These are phyloP conservation scores for Phoenix dactylifera DNA, from an alignment of 176 grass and related monocot species.

Conservation along the genomic window DNA sequence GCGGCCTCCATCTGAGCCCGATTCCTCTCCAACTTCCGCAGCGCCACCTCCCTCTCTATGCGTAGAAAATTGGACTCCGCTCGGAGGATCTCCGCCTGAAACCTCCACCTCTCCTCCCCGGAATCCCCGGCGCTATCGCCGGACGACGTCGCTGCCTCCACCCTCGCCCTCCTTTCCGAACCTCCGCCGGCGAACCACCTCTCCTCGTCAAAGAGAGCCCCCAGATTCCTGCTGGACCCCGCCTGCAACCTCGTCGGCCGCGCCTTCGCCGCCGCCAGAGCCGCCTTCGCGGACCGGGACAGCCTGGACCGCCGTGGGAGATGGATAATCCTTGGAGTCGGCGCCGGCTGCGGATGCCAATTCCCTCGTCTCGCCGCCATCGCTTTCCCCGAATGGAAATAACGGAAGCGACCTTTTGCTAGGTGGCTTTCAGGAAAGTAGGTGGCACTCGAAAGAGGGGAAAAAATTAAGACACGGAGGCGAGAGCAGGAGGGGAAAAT, in stretches of 20 bases:
- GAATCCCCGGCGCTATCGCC: conserved; percentile 8
- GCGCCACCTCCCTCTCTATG: conserved; percentile 75
- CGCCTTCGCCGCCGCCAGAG: neutral
- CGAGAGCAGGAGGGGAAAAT: conserved; percentile 1
- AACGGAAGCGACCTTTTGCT: neutral
- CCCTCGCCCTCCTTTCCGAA: conserved; percentile 29
- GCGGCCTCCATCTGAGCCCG: conserved; percentile 50
- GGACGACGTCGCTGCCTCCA: conserved; percentile 14
- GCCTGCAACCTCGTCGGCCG: neutral
- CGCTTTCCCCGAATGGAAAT: neutral
- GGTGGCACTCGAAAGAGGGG: neutral
- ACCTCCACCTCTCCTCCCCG: conserved; percentile 74
- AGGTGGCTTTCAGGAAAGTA: neutral
- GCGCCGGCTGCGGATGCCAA: conserved; percentile 31
- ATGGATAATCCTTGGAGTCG: conserved; percentile 41
- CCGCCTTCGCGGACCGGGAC: conserved; percentile 1
- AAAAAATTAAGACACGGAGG: conserved; percentile 10
- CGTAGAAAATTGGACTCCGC: conserved; percentile 90
- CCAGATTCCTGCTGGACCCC: conserved; percentile 29
- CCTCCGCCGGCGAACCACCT: conserved; percentile 11
- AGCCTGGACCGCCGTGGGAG: conserved; percentile 30
- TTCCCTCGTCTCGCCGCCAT: conserved; percentile 43
- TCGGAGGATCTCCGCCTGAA: conserved; percentile 89
- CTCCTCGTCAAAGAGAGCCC: conserved; percentile 56
- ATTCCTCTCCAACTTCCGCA: conserved; percentile 70